Percentiles rank a stretch among this genome's conserved stretches.
These are phyloP conservation scores for Aureobasidium pullulans DNA, from an alignment of 2,329 filamentous ascomycete genomes.

Conservation along the genomic window DNA sequence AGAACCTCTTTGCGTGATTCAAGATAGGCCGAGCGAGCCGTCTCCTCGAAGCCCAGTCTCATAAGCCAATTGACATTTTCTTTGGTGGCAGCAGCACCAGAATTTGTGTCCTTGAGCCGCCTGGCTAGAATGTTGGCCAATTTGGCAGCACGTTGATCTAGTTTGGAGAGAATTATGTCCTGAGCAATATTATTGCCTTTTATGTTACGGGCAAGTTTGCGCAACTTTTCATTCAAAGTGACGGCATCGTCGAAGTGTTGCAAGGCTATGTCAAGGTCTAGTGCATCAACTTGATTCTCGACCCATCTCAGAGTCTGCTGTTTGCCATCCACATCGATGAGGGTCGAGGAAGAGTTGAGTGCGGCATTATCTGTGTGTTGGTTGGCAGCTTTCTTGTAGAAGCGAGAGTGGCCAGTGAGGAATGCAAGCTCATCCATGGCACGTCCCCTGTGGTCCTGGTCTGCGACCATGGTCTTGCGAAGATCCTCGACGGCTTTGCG, in stretches of 20 bases:
- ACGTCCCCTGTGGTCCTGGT: conserved; percentile 81
- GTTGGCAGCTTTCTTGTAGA: conserved; percentile 65
- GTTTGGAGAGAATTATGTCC: conserved; percentile 85
- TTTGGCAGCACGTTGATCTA: conserved; percentile 73
- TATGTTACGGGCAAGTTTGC: conserved; percentile 67
- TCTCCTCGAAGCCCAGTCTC: conserved; percentile 81
- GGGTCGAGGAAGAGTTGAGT: conserved; percentile 43
- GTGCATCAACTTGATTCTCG: conserved; percentile 86
- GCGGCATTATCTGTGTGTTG: conserved; percentile 27
- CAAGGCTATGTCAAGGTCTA: conserved; percentile 91
- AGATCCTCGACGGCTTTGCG: conserved; percentile 89
- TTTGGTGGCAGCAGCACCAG: conserved; percentile 68
- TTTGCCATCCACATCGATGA: conserved; percentile 93
- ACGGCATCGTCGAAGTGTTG: conserved; percentile 85
- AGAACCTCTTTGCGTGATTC: conserved; percentile 70
- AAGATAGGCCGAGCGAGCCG: conserved; percentile 80
- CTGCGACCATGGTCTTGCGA: conserved; percentile 74
- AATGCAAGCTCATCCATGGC: conserved; percentile 25
- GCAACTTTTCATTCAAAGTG: conserved; percentile 73
- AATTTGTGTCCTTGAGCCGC: conserved; percentile 69
- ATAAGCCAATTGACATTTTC: conserved; percentile 78
- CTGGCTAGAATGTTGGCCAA: conserved; percentile 70
- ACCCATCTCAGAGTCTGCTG: conserved; percentile 96
- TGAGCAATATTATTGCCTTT: conserved; percentile 83
- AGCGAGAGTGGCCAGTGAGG: conserved; percentile 27